Conservation (phyloP, 2,329 filamentous ascomycete species). For the Neocucurbitaria cava region DNA sequence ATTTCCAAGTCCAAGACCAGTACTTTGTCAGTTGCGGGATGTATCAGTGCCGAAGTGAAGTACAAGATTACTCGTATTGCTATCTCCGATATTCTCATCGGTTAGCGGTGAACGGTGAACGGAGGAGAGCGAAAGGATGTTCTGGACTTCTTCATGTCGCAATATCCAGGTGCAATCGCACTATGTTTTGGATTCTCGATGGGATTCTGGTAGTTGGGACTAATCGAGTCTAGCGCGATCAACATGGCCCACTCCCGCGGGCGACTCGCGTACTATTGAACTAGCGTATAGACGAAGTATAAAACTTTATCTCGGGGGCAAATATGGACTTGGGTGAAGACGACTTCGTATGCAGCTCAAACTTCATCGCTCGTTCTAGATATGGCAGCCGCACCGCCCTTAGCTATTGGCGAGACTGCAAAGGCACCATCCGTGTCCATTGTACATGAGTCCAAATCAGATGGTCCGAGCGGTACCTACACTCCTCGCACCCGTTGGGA, state of each 20-base stretch:
- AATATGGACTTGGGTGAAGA: too few species aligned
- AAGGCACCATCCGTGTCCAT: neutral
- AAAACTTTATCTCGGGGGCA: neutral
- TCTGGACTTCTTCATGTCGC: conserved; percentile 1
- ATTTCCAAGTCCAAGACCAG: neutral
- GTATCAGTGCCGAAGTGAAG: neutral
- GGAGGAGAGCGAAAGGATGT: neutral
- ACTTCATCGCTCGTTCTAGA: neutral
- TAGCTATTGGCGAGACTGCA: neutral
- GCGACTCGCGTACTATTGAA: neutral
- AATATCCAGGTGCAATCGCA: neutral
- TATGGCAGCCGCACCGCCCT: neutral
- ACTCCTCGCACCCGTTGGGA: conserved; percentile 7
- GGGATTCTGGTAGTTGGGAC: neutral
- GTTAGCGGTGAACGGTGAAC: neutral
- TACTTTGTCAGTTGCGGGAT: neutral
- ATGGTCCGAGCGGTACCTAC: neutral
- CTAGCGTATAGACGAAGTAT: neutral
- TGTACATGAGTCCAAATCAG: neutral
- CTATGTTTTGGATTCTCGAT: conserved; percentile 7
- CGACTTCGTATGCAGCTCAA: neutral
- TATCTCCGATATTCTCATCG: neutral
- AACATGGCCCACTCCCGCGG: neutral
- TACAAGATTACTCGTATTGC: neutral
- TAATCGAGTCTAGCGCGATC: neutral